Evolutionary conservation across 2,329 filamentous ascomycete species (phyloP), one percentile per base, ranked within the genome.

Genomic region (Lasiodiplodia theobromae): DNA sequence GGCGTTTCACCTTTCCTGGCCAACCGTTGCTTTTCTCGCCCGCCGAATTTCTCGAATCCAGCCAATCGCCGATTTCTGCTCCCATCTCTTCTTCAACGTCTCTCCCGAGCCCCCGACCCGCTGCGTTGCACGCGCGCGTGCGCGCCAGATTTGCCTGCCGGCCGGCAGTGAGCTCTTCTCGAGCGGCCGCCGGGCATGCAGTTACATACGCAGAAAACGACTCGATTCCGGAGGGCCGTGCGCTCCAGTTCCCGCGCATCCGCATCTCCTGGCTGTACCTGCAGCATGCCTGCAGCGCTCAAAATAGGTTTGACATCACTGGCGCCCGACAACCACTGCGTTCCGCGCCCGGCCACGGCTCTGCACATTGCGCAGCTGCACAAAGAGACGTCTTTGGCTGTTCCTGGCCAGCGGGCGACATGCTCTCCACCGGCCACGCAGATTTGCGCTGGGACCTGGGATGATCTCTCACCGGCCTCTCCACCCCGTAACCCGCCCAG

Each of bases 211-310:
- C 58, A 44, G 23, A 37, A 63, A 63, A 31, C 58, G 58, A 49
- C 40, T 51, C n/a, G 58, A 34, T 44, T 28, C 40, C 14, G 16
- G 25, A 34, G 60, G 60, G 21, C 47, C 51, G 47, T 64, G 60
- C 60, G 60, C 38, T 16, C 44, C 51, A 31, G 47, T 14, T 64
- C 60, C 60, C 60, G 60, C 47, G 18, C 60, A 64, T 64, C 60
- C 60, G 60, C 60, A 64, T 64, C 63, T 66, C 49, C 52, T 67
- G 44, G 28, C 51, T 44, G 64, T 67, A 47, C 64, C 64, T 67
- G 64, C 53, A 57, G 51, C 53, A 54, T 25, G 52, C 64, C 64
- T 37, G 37, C 40, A 38, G n/a, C 44, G 44, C 52, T 64, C 60
- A 51, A 51, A 44, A 47, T 60, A 67, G 47, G 31, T 21, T 52